A percentile compares a stretch with the other conserved stretches of the same genome.
phyloP scores from a whole-genome alignment of 441 rosid species.

The Adansonia gregorii region DNA sequence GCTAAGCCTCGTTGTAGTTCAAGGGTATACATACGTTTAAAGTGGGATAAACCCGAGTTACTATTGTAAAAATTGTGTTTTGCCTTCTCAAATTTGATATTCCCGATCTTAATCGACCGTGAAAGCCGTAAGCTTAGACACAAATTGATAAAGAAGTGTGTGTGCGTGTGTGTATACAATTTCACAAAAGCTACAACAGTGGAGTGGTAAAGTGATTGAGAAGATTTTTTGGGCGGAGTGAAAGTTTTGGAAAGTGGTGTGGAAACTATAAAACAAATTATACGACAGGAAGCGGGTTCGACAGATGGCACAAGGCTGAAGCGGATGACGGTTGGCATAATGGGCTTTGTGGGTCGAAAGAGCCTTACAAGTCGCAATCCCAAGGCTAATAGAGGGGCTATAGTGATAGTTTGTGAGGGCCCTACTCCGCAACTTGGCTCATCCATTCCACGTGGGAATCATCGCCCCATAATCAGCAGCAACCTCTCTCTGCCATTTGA shows the following conservation, averaged over 20 bases:
- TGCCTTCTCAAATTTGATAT: background rate
- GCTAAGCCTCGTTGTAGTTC: no score
- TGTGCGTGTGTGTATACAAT: background rate
- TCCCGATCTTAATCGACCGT: background rate
- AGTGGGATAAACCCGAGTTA: no score
- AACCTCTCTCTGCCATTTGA: background rate
- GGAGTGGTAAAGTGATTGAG: background rate
- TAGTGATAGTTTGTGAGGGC: slow-evolving; percentile 6
- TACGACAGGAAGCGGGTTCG: slow-evolving; percentile 25
- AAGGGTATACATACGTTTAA: no score
- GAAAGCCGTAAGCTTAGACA: background rate
- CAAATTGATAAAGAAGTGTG: background rate
- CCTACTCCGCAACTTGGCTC: slow-evolving; percentile 27
- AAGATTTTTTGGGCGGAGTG: background rate
- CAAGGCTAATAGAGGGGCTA: slow-evolving; percentile 14
- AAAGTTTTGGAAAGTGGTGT: background rate
- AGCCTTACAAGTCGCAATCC: slow-evolving; percentile 44
- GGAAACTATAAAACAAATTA: slow-evolving; percentile 18
- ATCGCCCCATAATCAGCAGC: background rate
- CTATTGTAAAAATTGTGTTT: background rate
- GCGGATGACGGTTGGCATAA: slow-evolving; percentile 42
- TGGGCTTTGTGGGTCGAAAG: slow-evolving; percentile 47
- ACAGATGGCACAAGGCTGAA: slow-evolving; percentile 22
- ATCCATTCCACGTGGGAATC: slow-evolving; percentile 49
- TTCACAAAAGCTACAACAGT: background rate